phyloP scores from a whole-genome alignment of 1,284 basidiomycete genomes.

The Malassezia dermatis region DNA sequence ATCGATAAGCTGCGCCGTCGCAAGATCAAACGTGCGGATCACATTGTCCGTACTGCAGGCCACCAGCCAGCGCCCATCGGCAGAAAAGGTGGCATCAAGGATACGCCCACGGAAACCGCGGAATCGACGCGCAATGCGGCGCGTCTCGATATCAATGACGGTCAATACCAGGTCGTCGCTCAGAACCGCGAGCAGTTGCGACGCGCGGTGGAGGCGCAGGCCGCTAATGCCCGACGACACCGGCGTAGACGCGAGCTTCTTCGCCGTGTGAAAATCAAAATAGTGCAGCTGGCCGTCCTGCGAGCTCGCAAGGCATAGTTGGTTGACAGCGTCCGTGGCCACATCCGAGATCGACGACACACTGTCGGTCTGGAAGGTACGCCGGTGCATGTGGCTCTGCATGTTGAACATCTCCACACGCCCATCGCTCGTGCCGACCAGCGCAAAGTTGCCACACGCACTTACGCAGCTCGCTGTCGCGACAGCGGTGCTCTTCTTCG shows the following conservation, averaged over 20 bases:
- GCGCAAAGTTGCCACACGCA: slow-evolving; percentile 89
- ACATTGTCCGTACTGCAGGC: slow-evolving; percentile 77
- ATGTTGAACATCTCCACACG: slow-evolving; percentile 44
- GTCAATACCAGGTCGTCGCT: slow-evolving; percentile 79
- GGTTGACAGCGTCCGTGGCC: slow-evolving; percentile 75
- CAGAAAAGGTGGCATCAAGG: slow-evolving; percentile 58
- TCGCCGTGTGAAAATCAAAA: slow-evolving; percentile 84
- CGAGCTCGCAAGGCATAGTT: slow-evolving; percentile 68
- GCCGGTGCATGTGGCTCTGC: slow-evolving; percentile 79
- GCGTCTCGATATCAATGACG: slow-evolving; percentile 82
- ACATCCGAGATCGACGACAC: slow-evolving; percentile 57
- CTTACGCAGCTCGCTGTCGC: slow-evolving; percentile 56
- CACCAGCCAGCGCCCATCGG: slow-evolving; percentile 86
- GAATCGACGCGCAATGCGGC: slow-evolving; percentile 73
- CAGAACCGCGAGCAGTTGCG: slow-evolving; percentile 68
- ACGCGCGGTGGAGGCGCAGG: slow-evolving; percentile 70
- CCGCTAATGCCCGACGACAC: slow-evolving; percentile 63
- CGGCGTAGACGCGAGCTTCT: slow-evolving; percentile 57
- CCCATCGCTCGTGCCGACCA: slow-evolving; percentile 53
- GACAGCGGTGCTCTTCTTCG: slow-evolving; percentile 50
- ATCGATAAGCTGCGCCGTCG: slow-evolving; percentile 81
- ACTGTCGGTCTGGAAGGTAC: slow-evolving; percentile 47
- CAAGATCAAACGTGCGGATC: slow-evolving; percentile 91
- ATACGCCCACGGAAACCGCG: slow-evolving; percentile 38
- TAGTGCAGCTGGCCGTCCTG: slow-evolving; percentile 82